These are phyloP conservation scores for Pezicula rhizophila DNA, from an alignment of 2,329 filamentous ascomycete species.

Conservation along the genomic window DNA sequence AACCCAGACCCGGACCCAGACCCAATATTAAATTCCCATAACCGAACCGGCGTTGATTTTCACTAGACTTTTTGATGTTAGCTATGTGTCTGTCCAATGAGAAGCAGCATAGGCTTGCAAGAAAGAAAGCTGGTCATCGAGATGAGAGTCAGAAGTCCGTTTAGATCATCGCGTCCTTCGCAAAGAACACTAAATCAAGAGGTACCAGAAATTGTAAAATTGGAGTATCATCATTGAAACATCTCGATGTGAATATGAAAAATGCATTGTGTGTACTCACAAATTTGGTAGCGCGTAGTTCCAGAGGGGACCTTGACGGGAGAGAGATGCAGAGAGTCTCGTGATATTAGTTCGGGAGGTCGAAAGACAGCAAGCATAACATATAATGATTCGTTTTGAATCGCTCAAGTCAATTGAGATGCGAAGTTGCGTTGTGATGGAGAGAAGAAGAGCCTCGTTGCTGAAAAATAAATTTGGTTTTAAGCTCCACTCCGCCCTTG, in stretches of 20 bases:
- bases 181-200: constrained; percentile 79
- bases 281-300: background rate
- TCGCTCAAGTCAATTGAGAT: too few species aligned
- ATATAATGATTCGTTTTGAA: too few species aligned
- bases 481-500: background rate
- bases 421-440: too few species aligned
- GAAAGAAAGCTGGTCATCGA: constrained; percentile 3
- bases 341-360: too few species aligned
- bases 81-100: too few species aligned
- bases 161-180: constrained; percentile 65
- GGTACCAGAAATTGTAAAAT: constrained; percentile 83
- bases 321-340: too few species aligned
- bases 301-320: background rate
- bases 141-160: constrained; percentile 68
- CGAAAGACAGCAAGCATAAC: background rate
- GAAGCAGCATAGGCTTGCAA: background rate
- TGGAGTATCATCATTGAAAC: constrained; percentile 64
- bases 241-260: constrained; percentile 4
- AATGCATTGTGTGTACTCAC: constrained; percentile 1
- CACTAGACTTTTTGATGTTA: too few species aligned
- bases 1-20: too few species aligned
- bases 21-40: too few species aligned
- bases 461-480: too few species aligned
- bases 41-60: too few species aligned
- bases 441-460: too few species aligned